phyloP scores from a whole-genome alignment of 306 rosid species.

The Vigna reflexopilosa region DNA sequence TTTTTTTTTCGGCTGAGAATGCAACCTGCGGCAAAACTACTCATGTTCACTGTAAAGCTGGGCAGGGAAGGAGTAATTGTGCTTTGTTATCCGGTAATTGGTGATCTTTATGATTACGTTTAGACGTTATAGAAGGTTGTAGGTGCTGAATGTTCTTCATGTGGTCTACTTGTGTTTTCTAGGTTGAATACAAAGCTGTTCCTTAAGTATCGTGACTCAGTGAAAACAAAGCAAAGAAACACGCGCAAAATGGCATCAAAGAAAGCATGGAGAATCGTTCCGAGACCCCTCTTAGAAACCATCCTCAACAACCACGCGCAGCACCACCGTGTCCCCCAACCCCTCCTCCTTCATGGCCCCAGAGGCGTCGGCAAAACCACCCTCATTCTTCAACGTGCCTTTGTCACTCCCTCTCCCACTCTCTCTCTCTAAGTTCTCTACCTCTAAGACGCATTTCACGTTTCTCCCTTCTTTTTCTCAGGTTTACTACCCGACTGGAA shows the following conservation, averaged over 20 bases:
- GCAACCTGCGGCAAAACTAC: slow-evolving; percentile 75
- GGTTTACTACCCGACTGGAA: slow-evolving; percentile 86
- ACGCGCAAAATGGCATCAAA: slow-evolving; percentile 56
- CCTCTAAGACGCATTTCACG: background rate
- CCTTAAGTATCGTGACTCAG: too few relatives aligned
- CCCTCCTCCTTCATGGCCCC: slow-evolving; percentile 91
- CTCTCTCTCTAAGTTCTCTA: background rate
- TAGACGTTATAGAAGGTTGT: slow-evolving; percentile 23
- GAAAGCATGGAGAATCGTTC: slow-evolving; percentile 83
- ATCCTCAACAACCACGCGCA: slow-evolving; percentile 87
- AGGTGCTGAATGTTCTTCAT: slow-evolving; percentile 1
- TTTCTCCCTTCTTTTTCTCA: slow-evolving; percentile 30
- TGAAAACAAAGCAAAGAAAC: too few relatives aligned
- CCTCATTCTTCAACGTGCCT: slow-evolving; percentile 79
- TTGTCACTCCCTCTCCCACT: background rate
- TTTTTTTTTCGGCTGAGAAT: slow-evolving; percentile 51
- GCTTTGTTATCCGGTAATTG: slow-evolving; percentile 90
- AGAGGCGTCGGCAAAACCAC: slow-evolving; percentile 95
- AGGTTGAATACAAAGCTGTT: slow-evolving; percentile 70
- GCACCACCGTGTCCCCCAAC: slow-evolving; percentile 88
- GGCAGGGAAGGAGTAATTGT: slow-evolving; percentile 94
- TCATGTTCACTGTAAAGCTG: slow-evolving; percentile 98
- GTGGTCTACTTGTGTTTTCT: slow-evolving; percentile 40
- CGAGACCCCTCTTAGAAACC: slow-evolving; percentile 84
- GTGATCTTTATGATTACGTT: slow-evolving; percentile 18